A percentile compares a stretch with the other conserved stretches of the same genome.
Evolutionary conservation across 257 asterid species (phyloP).

Genomic region (Coffea canephora): DNA sequence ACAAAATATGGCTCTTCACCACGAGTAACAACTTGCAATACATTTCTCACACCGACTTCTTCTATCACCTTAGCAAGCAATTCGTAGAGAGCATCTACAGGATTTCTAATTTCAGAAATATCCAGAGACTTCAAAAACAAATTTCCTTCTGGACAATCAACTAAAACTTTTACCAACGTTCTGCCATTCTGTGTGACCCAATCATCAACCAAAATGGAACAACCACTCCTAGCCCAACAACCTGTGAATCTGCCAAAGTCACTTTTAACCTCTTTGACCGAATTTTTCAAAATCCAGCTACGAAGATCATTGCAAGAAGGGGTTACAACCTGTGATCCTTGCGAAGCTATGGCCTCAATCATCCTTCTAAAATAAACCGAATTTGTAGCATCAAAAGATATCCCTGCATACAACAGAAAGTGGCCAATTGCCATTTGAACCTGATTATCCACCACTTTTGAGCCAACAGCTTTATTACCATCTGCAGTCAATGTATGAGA

Average conservation of each 20-base stretch:
- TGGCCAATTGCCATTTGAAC: constrained; percentile 83
- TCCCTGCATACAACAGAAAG: constrained; percentile 69
- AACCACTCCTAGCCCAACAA: constrained; percentile 69
- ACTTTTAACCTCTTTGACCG: constrained; percentile 62
- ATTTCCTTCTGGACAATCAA: constrained; percentile 67
- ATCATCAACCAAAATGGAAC: constrained; percentile 77
- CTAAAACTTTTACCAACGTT: constrained; percentile 57
- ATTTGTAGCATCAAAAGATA: constrained; percentile 62
- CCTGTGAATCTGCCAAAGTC: constrained; percentile 51
- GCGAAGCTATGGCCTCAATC: constrained; percentile 75
- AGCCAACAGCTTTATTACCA: constrained; percentile 28
- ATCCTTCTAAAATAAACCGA: constrained; percentile 78
- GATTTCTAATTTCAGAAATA: constrained; percentile 50
- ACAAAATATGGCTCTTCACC: constrained; percentile 61
- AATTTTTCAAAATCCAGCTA: constrained; percentile 59
- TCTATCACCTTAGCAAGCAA: constrained; percentile 68
- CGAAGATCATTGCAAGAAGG: constrained; percentile 83
- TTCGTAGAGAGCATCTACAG: constrained; percentile 56
- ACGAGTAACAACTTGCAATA: constrained; percentile 76
- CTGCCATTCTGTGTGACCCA: constrained; percentile 55
- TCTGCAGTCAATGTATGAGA: constrained; percentile 19
- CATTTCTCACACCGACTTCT: constrained; percentile 70
- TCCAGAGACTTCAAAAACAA: constrained; percentile 69
- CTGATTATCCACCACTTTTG: constrained; percentile 40
- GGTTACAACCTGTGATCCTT: constrained; percentile 47